phyloP scores from a whole-genome alignment of 352 stramenopile species.

The Phytopythium helicoides region DNA sequence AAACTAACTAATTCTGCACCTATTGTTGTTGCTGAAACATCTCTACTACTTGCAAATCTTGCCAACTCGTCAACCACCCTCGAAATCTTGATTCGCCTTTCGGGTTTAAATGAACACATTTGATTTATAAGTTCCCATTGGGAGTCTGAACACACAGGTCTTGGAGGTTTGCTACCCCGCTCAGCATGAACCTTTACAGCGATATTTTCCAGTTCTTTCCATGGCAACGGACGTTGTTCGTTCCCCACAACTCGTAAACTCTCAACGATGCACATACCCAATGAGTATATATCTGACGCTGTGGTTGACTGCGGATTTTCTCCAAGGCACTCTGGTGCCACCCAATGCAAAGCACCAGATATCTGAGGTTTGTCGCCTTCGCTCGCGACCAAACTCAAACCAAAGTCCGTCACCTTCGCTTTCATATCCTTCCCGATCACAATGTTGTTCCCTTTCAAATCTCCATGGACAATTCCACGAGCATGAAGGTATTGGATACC shows the following conservation, averaged over 20 bases:
- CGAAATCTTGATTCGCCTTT: not conserved
- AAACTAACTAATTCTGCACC: too few species aligned
- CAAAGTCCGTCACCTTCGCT: constrained; percentile 29
- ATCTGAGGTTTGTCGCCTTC: too few species aligned
- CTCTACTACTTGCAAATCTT: not conserved
- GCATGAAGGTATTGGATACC: constrained; percentile 33
- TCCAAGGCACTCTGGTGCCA: constrained; percentile 10
- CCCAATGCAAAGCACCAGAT: constrained; percentile 14
- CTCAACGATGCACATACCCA: constrained; percentile 18
- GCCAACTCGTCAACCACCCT: not conserved
- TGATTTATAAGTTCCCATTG: not conserved
- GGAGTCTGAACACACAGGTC: not conserved
- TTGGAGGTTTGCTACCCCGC: not conserved
- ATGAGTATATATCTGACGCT: constrained; percentile 15
- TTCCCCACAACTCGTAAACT: not conserved
- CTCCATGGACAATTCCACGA: constrained; percentile 26
- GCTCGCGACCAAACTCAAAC: constrained; percentile 13
- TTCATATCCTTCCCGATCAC: constrained; percentile 25
- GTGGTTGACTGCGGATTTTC: constrained; percentile 3
- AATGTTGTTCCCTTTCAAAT: constrained; percentile 36
- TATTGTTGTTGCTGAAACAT: too few species aligned
- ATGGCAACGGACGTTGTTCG: not conserved
- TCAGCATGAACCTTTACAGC: not conserved
- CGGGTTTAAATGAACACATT: not conserved
- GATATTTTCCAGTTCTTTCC: not conserved